phyloP scores from a whole-genome alignment of 768 basidiomycete species.

The Leccinum ochraceum region DNA sequence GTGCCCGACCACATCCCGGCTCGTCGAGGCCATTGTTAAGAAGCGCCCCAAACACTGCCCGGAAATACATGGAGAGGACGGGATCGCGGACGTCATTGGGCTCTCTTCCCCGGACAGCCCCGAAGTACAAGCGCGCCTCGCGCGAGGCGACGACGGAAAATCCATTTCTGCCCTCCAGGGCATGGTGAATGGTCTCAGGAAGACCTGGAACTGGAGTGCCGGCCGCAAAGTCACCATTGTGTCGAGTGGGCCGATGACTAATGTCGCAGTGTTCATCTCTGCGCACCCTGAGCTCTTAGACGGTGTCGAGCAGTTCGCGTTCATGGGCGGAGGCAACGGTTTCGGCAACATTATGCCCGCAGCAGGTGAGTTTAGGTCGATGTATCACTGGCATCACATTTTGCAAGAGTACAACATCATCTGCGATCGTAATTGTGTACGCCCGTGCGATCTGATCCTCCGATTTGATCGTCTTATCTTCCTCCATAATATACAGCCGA shows the following conservation, averaged over 20 bases:
- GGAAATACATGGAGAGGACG: slow-evolving; percentile 81
- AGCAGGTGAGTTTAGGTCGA: slow-evolving; percentile 47
- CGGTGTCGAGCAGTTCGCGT: slow-evolving; percentile 51
- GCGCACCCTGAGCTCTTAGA: slow-evolving; percentile 55
- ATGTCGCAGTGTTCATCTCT: slow-evolving; percentile 66
- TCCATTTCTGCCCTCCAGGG: slow-evolving; percentile 63
- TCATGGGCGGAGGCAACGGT: slow-evolving; percentile 93
- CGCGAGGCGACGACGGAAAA: slow-evolving; percentile 42
- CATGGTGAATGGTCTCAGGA: slow-evolving; percentile 55
- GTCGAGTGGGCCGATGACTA: slow-evolving; percentile 85
- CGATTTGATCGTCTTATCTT: no score
- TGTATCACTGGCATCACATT: background rate
- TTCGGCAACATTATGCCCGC: slow-evolving; percentile 78
- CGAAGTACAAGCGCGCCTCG: slow-evolving; percentile 51
- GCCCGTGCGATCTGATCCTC: background rate
- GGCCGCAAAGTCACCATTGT: slow-evolving; percentile 68
- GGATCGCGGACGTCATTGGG: slow-evolving; percentile 83
- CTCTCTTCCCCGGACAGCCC: slow-evolving; percentile 53
- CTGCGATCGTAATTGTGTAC: slow-evolving; percentile 71
- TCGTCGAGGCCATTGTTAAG: slow-evolving; percentile 69
- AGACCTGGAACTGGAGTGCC: slow-evolving; percentile 55
- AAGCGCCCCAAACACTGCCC: slow-evolving; percentile 55
- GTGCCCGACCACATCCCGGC: slow-evolving; percentile 57
- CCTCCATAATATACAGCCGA: slow-evolving; percentile 50
- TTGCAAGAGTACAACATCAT: slow-evolving; percentile 74